Conservation (phyloP, 306 rosid species). For the Corylus heterophylla region DNA sequence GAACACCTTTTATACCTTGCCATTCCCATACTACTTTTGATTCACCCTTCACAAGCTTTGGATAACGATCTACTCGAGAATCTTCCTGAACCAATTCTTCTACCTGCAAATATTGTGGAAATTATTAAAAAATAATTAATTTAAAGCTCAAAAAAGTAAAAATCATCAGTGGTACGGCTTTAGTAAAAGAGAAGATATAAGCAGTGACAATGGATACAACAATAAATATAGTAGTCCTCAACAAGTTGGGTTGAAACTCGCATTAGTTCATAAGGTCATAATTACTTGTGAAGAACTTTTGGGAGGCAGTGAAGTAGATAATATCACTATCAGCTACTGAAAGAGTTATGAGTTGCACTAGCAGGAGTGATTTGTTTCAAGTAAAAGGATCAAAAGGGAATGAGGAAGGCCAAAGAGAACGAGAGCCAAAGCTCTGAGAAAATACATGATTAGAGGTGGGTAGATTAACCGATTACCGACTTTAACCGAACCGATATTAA, state of each 20-base stretch:
- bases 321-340: not conserved
- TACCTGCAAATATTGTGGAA: constrained; percentile 52
- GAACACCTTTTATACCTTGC: constrained; percentile 46
- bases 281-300: not conserved
- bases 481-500: too few species aligned
- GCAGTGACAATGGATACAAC: not conserved
- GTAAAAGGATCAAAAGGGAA: constrained; percentile 16
- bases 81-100: constrained; percentile 93
- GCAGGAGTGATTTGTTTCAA: constrained; percentile 12
- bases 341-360: not conserved
- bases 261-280: not conserved
- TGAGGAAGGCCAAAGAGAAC: constrained; percentile 6
- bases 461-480: too few species aligned
- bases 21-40: constrained; percentile 95
- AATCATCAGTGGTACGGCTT: constrained; percentile 12
- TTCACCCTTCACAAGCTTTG: constrained; percentile 89
- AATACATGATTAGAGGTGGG: not conserved
- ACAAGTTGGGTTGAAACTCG: not conserved
- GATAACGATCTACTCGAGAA: constrained; percentile 83
- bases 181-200: constrained; percentile 9
- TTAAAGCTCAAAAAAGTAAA: constrained; percentile 1
- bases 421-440: constrained; percentile 12
- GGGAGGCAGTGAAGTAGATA: not conserved
- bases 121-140: constrained; percentile 11
- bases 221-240: constrained; percentile 8